These are phyloP conservation scores for Fusarium redolens DNA, from an alignment of 2,329 filamentous ascomycete species.

Conservation along the genomic window DNA sequence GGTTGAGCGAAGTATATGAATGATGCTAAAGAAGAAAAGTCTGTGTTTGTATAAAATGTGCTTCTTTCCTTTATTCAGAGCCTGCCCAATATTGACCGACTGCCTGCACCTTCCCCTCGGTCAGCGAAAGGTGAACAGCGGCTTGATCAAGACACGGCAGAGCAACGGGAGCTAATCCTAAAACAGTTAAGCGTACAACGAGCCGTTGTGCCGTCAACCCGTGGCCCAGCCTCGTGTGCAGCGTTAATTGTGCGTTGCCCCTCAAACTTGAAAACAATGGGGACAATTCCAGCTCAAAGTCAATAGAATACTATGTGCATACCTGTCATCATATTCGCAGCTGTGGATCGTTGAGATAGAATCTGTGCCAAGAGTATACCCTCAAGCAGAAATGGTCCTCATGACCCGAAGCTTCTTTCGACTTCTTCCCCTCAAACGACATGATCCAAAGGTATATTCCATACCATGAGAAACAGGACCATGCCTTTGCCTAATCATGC, in stretches of 20 bases:
- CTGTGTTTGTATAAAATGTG: neutral
- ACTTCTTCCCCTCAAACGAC: neutral
- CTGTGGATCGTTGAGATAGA: neutral
- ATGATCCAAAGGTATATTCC: neutral
- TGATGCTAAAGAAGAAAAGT: neutral
- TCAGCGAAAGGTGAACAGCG: neutral
- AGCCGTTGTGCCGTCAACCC: neutral
- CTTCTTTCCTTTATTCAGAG: neutral
- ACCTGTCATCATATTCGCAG: neutral
- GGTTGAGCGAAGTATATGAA: neutral
- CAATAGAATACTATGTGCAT: neutral
- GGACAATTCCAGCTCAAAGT: neutral
- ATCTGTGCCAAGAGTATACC: neutral
- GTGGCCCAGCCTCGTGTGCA: neutral
- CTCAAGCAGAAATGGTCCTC: neutral
- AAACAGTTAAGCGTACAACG: conserved; percentile 3
- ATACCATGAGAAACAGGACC: neutral
- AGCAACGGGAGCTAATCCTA: neutral
- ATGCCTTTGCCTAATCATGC: neutral
- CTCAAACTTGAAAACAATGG: neutral
- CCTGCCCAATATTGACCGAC: neutral
- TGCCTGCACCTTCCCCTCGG: neutral
- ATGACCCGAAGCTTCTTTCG: neutral
- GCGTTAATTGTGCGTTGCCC: conserved; percentile 4
- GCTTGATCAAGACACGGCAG: neutral